Base-by-base conservation (phyloP, 2,329 filamentous ascomycete genomes). In the Claviceps sp. region DNA sequence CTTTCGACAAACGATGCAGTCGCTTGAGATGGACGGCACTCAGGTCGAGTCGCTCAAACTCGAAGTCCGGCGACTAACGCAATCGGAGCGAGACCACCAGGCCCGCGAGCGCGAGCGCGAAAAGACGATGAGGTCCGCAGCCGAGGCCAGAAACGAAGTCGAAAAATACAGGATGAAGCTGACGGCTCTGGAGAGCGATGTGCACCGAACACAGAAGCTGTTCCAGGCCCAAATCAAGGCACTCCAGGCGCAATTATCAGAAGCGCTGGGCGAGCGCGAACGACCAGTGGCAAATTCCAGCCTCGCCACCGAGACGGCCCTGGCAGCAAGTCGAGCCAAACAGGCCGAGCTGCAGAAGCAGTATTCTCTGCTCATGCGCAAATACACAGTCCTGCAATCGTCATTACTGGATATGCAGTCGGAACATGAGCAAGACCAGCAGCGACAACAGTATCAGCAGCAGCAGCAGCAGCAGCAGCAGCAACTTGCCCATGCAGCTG, bases 1-100 rank as follows among this genome's bases (percentile, higher is more conserved):
- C 50, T 74, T 77, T 52, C 75, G 79, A 54, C 83, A 88, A 59
- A 78, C 80, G 51, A 71, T 83, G 57, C 76, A 82, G 58, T 76
- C 79, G 11, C 74, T 83, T 37, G 77, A 85, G 60, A 73, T 77
- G 16, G 77, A 79, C 49, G 70, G 78, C 2, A 73, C 76, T 47
- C 80, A 86, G 58, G 67, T 85, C 46, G 76, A 80, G 53, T 69
- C 72, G 37, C 68, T 88, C 16, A 76, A 76, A 52, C 68, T 68
- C 1, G 78, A 86, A 57, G 74, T 85, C 2, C 70, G 75, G 22
- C 73, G 77, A 29, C 69, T 87, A 29, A 77, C 78, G n/a, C 72
- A 74, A 16, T 75, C 77, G 20, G 73, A 86, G 54, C 75, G 79
- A 2, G 77, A 81, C 46, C 77, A 78, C 51, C 82, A 88, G 60